Conservation (phyloP, 768 basidiomycete genomes). For the Lentinula aciculospora region DNA sequence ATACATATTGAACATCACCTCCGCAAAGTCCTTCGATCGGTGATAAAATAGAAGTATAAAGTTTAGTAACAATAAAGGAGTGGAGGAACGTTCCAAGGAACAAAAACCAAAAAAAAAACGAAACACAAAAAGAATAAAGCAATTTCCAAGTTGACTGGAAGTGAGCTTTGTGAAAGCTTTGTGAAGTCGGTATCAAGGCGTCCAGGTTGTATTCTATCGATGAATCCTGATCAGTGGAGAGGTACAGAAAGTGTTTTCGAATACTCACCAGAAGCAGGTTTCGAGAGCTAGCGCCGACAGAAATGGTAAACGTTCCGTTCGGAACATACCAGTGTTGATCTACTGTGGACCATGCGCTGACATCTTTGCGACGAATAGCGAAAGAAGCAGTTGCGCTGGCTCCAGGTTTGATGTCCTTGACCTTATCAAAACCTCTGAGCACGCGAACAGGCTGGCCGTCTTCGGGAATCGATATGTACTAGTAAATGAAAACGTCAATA, state of each 20-base stretch:
- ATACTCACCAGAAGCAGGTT: conserved; percentile 10
- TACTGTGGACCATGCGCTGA: conserved; percentile 25
- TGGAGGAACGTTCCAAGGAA: not conserved
- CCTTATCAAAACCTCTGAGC: conserved; percentile 19
- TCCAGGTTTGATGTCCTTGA: conserved; percentile 2
- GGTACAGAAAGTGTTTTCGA: not conserved
- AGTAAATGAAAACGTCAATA: not conserved
- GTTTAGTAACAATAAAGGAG: not conserved
- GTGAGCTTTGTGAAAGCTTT: not conserved
- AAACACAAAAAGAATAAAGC: not conserved
- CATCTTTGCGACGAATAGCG: conserved; percentile 12
- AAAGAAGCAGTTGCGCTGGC: conserved; percentile 3
- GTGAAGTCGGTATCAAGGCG: not conserved
- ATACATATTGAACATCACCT: not conserved
- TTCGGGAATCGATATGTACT: conserved; percentile 14
- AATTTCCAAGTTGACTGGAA: not conserved
- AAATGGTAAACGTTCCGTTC: conserved; percentile 24
- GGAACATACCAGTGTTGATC: conserved; percentile 26
- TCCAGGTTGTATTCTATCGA: not conserved
- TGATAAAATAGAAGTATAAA: not conserved
- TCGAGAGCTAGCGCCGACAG: conserved; percentile 20
- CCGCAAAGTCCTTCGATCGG: not conserved
- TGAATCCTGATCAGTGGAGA: not conserved
- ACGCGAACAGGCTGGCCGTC: conserved; percentile 16
- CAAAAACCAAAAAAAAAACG: no score